Evolutionary conservation across 148 eudicot species (phyloP), one percentile per base, ranked within the genome.

Genomic region (Vaccinium corymbosum): DNA sequence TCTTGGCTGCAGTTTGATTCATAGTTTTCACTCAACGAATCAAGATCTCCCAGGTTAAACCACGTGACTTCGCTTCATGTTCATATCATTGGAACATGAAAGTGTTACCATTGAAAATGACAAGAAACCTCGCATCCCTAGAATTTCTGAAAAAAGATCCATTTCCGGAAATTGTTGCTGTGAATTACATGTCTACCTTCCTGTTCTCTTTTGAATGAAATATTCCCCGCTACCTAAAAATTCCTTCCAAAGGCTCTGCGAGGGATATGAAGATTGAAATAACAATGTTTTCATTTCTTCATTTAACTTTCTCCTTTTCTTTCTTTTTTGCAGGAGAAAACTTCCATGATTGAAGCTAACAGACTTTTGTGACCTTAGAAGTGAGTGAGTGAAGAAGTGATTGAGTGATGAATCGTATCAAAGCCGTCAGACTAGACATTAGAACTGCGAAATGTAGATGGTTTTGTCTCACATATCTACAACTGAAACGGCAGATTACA

Each of bases 311-410:
- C 27, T 46, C 56, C 46, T 82, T 71, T 61, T 22, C 48, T 81
- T 81, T 14, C 16, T 81, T 68, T 80, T 81, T 80, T 81, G 90
- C 93, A 95, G 98, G 98, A 95, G 90, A 90, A 83, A 89, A 88
- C 74, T 62, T 73, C 93, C 42, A 76, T 90, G 81, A 88, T 86
- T 53, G 94, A 93, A 85, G 87, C 80, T 74, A 89, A 89, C 84
- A 90, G 96, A 87, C 71, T 75, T 83, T 86, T 88, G 61, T 89
- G 81, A 88, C 61, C 81, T 42, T 66, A 38, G 48, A 42, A 61
- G 76, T 78, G 55, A 50, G 76, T 78, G 55, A 22, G 8, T 29
- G 32, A 29, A 38, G 48, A 42, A 61, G 76, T 78, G 55, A 50
- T 68, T 78, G 55, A 22, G 8, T 13, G 35, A 32, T 52, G 22